phyloP scores from a whole-genome alignment of 805 yeast genomes.

The Grigorovia jiainica region DNA sequence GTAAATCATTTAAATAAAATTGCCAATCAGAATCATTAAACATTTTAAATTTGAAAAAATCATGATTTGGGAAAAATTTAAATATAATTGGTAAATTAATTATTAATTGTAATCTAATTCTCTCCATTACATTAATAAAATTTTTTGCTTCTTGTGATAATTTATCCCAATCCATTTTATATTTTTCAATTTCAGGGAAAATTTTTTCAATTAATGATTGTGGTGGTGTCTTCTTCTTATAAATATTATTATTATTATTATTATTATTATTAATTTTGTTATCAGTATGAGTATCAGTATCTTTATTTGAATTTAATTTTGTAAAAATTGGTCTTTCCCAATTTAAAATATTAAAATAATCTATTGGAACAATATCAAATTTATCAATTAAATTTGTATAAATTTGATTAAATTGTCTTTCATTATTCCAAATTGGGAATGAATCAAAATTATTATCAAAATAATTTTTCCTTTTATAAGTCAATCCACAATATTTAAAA shows the following conservation, averaged over 20 bases:
- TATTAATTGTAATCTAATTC: slow-evolving; percentile 16
- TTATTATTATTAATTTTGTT: not conserved
- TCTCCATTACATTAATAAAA: slow-evolving; percentile 17
- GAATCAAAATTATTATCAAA: slow-evolving; percentile 12
- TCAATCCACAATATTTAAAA: slow-evolving; percentile 24
- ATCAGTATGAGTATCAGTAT: not conserved
- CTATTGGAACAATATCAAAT: slow-evolving; percentile 14
- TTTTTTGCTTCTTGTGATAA: slow-evolving; percentile 12
- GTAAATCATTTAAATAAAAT: slow-evolving; percentile 14
- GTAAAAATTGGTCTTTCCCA: slow-evolving; percentile 10
- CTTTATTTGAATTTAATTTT: not conserved
- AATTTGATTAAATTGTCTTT: slow-evolving; percentile 3
- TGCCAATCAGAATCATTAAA: slow-evolving; percentile 19
- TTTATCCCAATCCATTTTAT: slow-evolving; percentile 8
- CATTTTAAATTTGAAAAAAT: slow-evolving; percentile 18
- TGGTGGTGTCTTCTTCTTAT: slow-evolving; percentile 7
- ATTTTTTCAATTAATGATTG: slow-evolving; percentile 15
- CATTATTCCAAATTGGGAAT: slow-evolving; percentile 12
- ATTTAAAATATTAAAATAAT: slow-evolving; percentile 17
- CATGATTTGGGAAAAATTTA: slow-evolving; percentile 25
- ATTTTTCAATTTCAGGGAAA: slow-evolving; percentile 25
- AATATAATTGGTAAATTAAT: slow-evolving; percentile 21
- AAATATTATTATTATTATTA: not conserved
- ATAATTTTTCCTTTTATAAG: slow-evolving; percentile 23
- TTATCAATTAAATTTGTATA: slow-evolving; percentile 1